Evolutionary conservation across 2,329 filamentous ascomycete genomes (phyloP).

Genomic region (Nothophaeocryptopus gaeumannii): DNA sequence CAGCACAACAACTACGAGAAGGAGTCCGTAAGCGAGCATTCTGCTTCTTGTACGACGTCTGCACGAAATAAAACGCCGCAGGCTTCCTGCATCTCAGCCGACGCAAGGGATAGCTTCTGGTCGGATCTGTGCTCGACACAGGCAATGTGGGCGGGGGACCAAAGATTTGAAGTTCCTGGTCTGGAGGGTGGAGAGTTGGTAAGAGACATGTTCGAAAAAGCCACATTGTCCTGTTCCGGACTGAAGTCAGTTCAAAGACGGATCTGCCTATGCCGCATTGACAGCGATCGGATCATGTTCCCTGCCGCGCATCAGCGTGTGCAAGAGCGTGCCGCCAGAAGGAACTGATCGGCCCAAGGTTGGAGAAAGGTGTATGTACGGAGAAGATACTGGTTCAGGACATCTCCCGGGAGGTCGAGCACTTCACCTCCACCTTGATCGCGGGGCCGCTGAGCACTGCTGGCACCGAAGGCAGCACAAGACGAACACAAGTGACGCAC

Average conservation of each 20-base stretch:
- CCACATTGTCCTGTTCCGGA: not conserved
- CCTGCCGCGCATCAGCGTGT: conserved; percentile 9
- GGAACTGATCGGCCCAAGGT: too few relatives aligned
- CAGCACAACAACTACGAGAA: conserved; percentile 12
- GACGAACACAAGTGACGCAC: conserved; percentile 4
- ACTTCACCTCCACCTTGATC: not conserved
- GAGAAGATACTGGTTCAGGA: not conserved
- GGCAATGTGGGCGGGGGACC: not conserved
- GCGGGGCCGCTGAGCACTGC: conserved; percentile 1
- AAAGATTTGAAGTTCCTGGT: too few relatives aligned
- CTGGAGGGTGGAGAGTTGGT: too few relatives aligned
- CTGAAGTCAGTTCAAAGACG: conserved; percentile 1
- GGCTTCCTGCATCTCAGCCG: conserved; percentile 11
- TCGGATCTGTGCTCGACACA: conserved; percentile 4
- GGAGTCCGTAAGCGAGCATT: conserved; percentile 7
- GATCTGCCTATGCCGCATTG: conserved; percentile 1
- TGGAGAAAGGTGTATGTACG: too few relatives aligned
- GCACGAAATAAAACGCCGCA: conserved; percentile 6
- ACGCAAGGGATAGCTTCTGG: conserved; percentile 9
- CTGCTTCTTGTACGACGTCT: conserved; percentile 10
- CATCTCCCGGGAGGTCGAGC: not conserved
- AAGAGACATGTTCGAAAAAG: too few relatives aligned
- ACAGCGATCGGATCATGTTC: conserved; percentile 8
- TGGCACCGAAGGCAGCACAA: not conserved
- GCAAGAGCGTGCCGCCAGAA: not conserved